Percentiles rank a stretch among this genome's conserved stretches.
Conservation (phyloP, 1,139 yeast genomes). For the Diutina rugosa region DNA sequence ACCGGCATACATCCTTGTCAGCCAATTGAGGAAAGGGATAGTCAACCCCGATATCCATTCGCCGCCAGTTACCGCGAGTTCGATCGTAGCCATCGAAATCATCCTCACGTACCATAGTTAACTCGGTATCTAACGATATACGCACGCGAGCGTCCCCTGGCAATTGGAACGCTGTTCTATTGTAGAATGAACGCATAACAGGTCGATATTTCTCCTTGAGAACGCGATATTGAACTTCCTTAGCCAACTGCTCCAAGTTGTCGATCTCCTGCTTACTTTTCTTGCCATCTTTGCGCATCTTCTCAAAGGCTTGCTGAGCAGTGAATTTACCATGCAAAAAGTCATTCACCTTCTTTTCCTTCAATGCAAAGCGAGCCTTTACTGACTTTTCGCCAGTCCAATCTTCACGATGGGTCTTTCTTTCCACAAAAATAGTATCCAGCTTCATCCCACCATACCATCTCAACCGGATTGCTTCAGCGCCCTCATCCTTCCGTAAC, state of each 20-base stretch:
- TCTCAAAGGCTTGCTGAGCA: slow-evolving; percentile 81
- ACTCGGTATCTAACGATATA: slow-evolving; percentile 91
- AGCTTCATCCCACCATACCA: slow-evolving; percentile 98
- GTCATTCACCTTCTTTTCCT: slow-evolving; percentile 80
- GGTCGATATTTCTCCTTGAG: slow-evolving; percentile 80
- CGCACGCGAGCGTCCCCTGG: slow-evolving; percentile 99
- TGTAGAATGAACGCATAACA: slow-evolving; percentile 89
- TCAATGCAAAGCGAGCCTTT: slow-evolving; percentile 86
- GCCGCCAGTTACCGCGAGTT: slow-evolving; percentile 90
- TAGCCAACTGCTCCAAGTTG: slow-evolving; percentile 79
- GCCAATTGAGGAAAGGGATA: slow-evolving; percentile 85
- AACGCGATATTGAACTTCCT: slow-evolving; percentile 84
- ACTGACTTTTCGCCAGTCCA: slow-evolving; percentile 99
- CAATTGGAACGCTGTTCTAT: slow-evolving; percentile 95
- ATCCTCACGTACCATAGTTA: slow-evolving; percentile 93
- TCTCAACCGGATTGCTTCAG: slow-evolving; percentile 94
- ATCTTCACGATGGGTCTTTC: slow-evolving; percentile 97
- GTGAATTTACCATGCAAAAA: slow-evolving; percentile 77
- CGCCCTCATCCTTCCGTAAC: slow-evolving; percentile 93
- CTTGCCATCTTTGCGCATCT: slow-evolving; percentile 85
- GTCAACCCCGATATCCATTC: slow-evolving; percentile 96
- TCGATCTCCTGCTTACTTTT: slow-evolving; percentile 81
- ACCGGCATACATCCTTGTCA: slow-evolving; percentile 75
- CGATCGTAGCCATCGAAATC: slow-evolving; percentile 88
- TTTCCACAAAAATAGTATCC: slow-evolving; percentile 86